phyloP scores from a whole-genome alignment of 2,329 filamentous ascomycete genomes.

The Pseudocercospora eumusae region DNA sequence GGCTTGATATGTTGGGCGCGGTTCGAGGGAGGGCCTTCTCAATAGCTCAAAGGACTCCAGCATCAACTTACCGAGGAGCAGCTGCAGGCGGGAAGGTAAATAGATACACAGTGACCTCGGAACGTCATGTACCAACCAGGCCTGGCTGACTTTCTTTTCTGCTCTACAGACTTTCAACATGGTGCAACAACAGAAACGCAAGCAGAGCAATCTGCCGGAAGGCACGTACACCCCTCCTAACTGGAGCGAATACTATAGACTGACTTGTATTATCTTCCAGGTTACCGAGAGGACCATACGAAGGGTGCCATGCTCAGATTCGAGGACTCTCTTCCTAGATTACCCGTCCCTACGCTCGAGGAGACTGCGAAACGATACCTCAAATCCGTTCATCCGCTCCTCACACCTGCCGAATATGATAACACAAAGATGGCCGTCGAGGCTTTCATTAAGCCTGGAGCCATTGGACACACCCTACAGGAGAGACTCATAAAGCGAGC shows the following conservation, averaged over 20 bases:
- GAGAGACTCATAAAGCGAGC: constrained; percentile 79
- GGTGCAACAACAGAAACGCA: constrained; percentile 41
- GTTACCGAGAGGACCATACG: constrained; percentile 75
- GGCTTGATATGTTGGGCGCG: constrained; percentile 34
- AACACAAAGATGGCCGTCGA: constrained; percentile 78
- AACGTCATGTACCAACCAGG: neutral
- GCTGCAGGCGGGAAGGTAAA: constrained; percentile 26
- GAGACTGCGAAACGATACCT: constrained; percentile 80
- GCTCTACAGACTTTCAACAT: constrained; percentile 31
- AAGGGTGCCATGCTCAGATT: constrained; percentile 82
- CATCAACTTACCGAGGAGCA: constrained; percentile 30
- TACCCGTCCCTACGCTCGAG: constrained; percentile 79
- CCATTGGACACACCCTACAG: constrained; percentile 79
- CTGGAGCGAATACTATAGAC: neutral
- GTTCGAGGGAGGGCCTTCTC: constrained; percentile 28
- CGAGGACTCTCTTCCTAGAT: constrained; percentile 77
- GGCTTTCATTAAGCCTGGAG: constrained; percentile 85
- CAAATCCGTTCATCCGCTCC: constrained; percentile 74
- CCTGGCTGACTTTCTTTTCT: constrained; percentile 13
- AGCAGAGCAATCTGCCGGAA: constrained; percentile 50
- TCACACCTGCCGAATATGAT: constrained; percentile 68
- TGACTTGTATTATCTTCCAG: constrained; percentile 45
- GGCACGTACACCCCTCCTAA: constrained; percentile 40
- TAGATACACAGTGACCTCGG: constrained; percentile 4
- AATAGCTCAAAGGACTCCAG: constrained; percentile 22